These are phyloP conservation scores for Piper longum DNA, from an alignment of 164 flowering plant species.

Conservation along the genomic window DNA sequence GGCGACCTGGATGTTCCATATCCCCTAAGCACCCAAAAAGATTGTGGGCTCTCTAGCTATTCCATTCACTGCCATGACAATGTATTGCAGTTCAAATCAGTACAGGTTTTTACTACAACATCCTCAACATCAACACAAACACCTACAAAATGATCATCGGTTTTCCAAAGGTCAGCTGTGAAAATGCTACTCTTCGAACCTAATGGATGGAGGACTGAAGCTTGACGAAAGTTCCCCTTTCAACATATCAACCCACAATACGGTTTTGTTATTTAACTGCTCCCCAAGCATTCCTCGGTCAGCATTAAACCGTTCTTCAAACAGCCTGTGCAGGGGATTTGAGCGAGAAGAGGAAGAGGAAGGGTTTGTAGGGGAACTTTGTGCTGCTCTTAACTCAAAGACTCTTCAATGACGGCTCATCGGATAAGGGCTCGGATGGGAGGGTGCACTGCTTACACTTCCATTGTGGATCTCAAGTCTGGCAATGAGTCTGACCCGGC, in stretches of 20 bases:
- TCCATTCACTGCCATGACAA: slow-evolving; percentile 31
- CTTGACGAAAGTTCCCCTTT: slow-evolving; percentile 38
- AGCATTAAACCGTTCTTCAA: slow-evolving; percentile 42
- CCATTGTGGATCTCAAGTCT: slow-evolving; percentile 24
- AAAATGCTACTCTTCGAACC: slow-evolving; percentile 36
- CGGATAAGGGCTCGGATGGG: slow-evolving; percentile 36
- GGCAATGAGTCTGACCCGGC: slow-evolving; percentile 10
- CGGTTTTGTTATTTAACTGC: slow-evolving; percentile 43
- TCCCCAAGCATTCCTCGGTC: slow-evolving; percentile 25
- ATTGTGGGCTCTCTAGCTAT: slow-evolving; percentile 40
- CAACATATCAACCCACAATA: slow-evolving; percentile 39
- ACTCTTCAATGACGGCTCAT: slow-evolving; percentile 33
- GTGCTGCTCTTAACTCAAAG: slow-evolving; percentile 44
- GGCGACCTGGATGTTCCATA: slow-evolving; percentile 41
- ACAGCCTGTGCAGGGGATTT: slow-evolving; percentile 33
- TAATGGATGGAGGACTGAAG: slow-evolving; percentile 28
- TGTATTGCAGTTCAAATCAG: slow-evolving; percentile 31
- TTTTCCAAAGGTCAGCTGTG: slow-evolving; percentile 21
- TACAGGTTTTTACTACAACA: slow-evolving; percentile 24
- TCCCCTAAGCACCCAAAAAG: slow-evolving; percentile 34
- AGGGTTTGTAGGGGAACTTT: slow-evolving; percentile 33
- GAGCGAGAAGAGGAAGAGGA: slow-evolving; percentile 18
- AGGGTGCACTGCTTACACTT: slow-evolving; percentile 52
- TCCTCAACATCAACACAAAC: slow-evolving; percentile 27
- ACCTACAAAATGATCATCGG: slow-evolving; percentile 22